Evolutionary conservation across 1,139 yeast genomes (phyloP).

Genomic region (Kodamaea suecica): DNA sequence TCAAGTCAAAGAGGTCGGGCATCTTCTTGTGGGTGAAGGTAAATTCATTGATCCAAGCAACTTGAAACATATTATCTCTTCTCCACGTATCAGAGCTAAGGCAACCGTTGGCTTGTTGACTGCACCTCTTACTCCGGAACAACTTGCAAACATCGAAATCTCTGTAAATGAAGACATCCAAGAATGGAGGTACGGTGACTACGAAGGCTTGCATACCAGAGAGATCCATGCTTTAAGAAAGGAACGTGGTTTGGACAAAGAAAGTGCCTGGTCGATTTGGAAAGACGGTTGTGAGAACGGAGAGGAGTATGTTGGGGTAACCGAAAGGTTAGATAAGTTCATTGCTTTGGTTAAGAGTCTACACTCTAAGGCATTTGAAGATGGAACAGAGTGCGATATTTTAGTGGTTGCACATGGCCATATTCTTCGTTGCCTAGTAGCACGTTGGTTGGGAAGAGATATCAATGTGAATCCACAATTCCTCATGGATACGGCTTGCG

Average conservation of each 20-base stretch:
- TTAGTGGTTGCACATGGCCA: slow-evolving; percentile 92
- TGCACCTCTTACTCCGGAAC: slow-evolving; percentile 46
- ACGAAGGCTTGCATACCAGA: slow-evolving; percentile 75
- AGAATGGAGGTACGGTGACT: slow-evolving; percentile 97
- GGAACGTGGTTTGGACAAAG: slow-evolving; percentile 54
- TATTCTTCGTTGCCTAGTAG: slow-evolving; percentile 82
- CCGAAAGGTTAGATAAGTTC: slow-evolving; percentile 64
- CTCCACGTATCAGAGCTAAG: slow-evolving; percentile 79
- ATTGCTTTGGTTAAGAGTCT: slow-evolving; percentile 59
- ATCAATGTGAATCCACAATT: slow-evolving; percentile 69
- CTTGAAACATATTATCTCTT: slow-evolving; percentile 63
- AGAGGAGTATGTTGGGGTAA: slow-evolving; percentile 64
- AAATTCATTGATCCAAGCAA: slow-evolving; percentile 56
- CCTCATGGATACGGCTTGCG: slow-evolving; percentile 91
- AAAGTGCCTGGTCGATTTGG: slow-evolving; percentile 76
- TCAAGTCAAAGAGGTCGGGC: slow-evolving; percentile 75
- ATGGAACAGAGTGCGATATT: slow-evolving; percentile 61
- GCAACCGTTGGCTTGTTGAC: slow-evolving; percentile 64
- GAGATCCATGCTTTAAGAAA: slow-evolving; percentile 63
- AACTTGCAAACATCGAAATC: slow-evolving; percentile 41
- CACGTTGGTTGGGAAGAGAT: slow-evolving; percentile 72
- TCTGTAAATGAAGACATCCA: slow-evolving; percentile 66
- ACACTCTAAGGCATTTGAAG: slow-evolving; percentile 59
- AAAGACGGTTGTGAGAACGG: slow-evolving; percentile 91
- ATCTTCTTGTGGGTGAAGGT: slow-evolving; percentile 56